phyloP scores from a whole-genome alignment of 2,329 filamentous ascomycete species.

The Trichothecium sympodiale region DNA sequence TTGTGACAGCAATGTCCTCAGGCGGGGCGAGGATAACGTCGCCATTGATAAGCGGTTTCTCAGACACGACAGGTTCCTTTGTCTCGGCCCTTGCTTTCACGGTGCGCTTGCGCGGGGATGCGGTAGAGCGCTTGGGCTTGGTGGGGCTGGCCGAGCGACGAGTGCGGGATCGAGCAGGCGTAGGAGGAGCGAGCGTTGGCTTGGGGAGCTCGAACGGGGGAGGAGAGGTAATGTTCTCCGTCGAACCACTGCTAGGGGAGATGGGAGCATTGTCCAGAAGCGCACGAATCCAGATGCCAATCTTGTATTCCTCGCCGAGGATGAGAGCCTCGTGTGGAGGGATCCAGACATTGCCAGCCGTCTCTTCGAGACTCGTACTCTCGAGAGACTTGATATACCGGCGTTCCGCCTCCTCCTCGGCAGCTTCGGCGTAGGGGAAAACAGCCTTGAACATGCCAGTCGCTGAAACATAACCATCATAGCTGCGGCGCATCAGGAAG shows the following conservation, averaged over 20 bases:
- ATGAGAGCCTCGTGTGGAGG: conserved; percentile 69
- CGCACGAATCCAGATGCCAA: conserved; percentile 81
- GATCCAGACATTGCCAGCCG: conserved; percentile 95
- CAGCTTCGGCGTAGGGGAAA: conserved; percentile 64
- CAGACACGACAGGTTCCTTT: conserved; percentile 15
- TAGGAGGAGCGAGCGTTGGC: conserved; percentile 35
- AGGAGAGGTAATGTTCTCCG: conserved; percentile 69
- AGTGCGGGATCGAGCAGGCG: conserved; percentile 36
- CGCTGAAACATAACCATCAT: conserved; percentile 73
- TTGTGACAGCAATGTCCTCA: conserved; percentile 29
- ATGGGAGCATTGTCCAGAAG: conserved; percentile 84
- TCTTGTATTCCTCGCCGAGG: conserved; percentile 78
- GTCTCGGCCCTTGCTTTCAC: conserved; percentile 30
- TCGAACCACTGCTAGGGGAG: conserved; percentile 51
- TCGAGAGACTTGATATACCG: conserved; percentile 74
- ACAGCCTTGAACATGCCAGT: conserved; percentile 91
- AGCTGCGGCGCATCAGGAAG: conserved; percentile 88
- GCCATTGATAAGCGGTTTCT: conserved; percentile 19
- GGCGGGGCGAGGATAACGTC: conserved; percentile 17
- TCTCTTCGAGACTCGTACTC: conserved; percentile 80
- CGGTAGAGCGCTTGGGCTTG: conserved; percentile 36
- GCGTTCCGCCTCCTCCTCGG: conserved; percentile 67
- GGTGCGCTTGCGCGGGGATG: conserved; percentile 45
- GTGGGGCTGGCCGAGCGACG: conserved; percentile 48
- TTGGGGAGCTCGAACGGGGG: conserved; percentile 60